Percentiles rank a stretch among this genome's conserved stretches.
Conservation (phyloP, 2,329 filamentous ascomycete genomes). For the Pseudogymnoascus destructans region DNA sequence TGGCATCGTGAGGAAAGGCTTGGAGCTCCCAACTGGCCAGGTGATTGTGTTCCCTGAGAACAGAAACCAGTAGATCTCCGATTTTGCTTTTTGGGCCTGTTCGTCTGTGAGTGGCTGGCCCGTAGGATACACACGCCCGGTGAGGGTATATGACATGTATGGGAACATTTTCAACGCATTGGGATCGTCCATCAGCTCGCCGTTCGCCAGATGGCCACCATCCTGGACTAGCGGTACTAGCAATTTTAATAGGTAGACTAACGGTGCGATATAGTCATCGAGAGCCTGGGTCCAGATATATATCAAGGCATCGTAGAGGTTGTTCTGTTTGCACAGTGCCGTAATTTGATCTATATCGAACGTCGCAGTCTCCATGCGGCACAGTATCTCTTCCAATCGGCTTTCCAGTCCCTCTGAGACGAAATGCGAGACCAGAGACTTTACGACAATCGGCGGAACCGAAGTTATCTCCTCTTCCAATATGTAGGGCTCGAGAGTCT, state of each 20-base stretch:
- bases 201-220: constrained; percentile 38
- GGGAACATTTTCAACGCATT: constrained; percentile 87
- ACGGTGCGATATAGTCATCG: constrained; percentile 76
- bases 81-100: constrained; percentile 65
- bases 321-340: constrained; percentile 76
- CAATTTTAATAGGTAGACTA: constrained; percentile 71
- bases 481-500: constrained; percentile 79
- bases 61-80: constrained; percentile 81
- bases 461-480: constrained; percentile 61
- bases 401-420: constrained; percentile 61
- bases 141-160: constrained; percentile 84
- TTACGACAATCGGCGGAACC: constrained; percentile 72
- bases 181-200: constrained; percentile 44
- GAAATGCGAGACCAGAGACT: constrained; percentile 73
- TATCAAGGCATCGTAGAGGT: constrained; percentile 85
- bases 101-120: constrained; percentile 60
- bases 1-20: constrained; percentile 48
- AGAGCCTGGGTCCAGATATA: constrained; percentile 95
- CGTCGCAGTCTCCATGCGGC: constrained; percentile 77
- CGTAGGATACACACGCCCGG: constrained; percentile 81
- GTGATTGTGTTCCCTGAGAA: constrained; percentile 70
- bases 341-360: constrained; percentile 93
- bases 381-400: constrained; percentile 85
- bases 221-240: constrained; percentile 45
- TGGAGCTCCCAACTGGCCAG: constrained; percentile 56